Evolutionary conservation across 2,329 filamentous ascomycete genomes (phyloP).

Genomic region (Huntiella savannae): DNA sequence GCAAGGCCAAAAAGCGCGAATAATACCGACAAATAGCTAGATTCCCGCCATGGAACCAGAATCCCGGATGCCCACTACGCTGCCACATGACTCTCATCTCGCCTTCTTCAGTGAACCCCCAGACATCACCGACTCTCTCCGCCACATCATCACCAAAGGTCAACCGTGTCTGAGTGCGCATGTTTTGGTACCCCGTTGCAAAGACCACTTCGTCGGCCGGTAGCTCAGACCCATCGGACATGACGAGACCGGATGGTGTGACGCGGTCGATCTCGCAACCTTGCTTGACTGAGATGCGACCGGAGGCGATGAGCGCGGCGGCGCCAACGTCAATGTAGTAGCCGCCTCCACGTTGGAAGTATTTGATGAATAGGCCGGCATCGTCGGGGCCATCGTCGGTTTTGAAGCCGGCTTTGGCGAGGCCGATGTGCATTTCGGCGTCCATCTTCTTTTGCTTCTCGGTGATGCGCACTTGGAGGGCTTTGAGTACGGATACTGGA

Average conservation of each 20-base stretch:
- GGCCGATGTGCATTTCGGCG: constrained; percentile 21
- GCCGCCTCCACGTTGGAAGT: constrained; percentile 45
- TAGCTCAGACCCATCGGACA: constrained; percentile 35
- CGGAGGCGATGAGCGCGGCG: constrained; percentile 40
- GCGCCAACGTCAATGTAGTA: constrained; percentile 55
- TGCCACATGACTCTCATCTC: constrained; percentile 41
- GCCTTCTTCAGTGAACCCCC: constrained; percentile 39
- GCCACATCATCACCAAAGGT: constrained; percentile 44
- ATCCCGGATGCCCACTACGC: constrained; percentile 39
- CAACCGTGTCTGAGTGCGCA: constrained; percentile 40
- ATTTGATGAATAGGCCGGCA: constrained; percentile 40
- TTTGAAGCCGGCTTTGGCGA: constrained; percentile 40
- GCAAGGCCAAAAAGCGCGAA: constrained; percentile 33
- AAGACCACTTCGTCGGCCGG: constrained; percentile 45
- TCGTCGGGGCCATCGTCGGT: constrained; percentile 37
- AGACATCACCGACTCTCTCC: constrained; percentile 37
- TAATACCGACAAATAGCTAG: constrained; percentile 42
- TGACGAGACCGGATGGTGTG: constrained; percentile 23
- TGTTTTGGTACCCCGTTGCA: constrained; percentile 48
- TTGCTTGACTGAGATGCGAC: constrained; percentile 43
- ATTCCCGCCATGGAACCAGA: constrained; percentile 50
- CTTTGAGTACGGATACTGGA: constrained; percentile 41
- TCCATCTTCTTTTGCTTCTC: constrained; percentile 19
- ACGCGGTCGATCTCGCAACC: constrained; percentile 36
- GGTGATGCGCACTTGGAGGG: constrained; percentile 29